Evolutionary conservation across 2,329 filamentous ascomycete species (phyloP).

Genomic region (Alternaria arborescens): DNA sequence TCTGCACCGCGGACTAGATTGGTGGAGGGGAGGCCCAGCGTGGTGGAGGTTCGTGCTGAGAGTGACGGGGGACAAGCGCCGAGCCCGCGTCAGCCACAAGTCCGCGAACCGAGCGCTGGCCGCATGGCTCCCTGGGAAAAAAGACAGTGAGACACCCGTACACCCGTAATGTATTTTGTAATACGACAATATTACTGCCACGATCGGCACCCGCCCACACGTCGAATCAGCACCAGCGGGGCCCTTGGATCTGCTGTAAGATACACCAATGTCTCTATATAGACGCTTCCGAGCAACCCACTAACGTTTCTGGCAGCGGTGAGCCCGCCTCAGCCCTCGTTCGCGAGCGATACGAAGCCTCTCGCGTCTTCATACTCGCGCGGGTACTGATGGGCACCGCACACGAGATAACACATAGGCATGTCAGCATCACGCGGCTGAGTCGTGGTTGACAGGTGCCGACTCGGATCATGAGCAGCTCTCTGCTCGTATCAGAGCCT

Average conservation of each 20-base stretch:
- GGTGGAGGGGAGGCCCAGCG: constrained; percentile 17
- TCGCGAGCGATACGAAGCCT: constrained; percentile 26
- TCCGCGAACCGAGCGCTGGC: constrained; percentile 29
- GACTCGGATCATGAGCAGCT: constrained; percentile 12
- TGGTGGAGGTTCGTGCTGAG: constrained; percentile 24
- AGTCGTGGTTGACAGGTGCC: constrained; percentile 30
- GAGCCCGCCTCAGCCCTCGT: constrained; percentile 15
- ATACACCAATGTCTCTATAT: constrained; percentile 17
- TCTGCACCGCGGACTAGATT: constrained; percentile 31
- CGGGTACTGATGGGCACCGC: constrained; percentile 22
- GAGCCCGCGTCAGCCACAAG: constrained; percentile 39
- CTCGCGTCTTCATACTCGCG: constrained; percentile 20
- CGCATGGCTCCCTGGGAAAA: constrained; percentile 16
- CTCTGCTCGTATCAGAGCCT: constrained; percentile 20
- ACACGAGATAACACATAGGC: constrained; percentile 19
- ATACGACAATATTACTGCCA: constrained; percentile 34
- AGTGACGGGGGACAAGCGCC: constrained; percentile 28
- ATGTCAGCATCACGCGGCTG: constrained; percentile 37
- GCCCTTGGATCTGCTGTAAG: constrained; percentile 8
- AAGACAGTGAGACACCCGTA: constrained; percentile 23
- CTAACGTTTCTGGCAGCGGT: constrained; percentile 15
- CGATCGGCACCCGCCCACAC: constrained; percentile 4
- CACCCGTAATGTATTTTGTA: constrained; percentile 39
- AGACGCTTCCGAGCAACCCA: constrained; percentile 17
- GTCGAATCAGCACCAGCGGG: constrained; percentile 11